phyloP scores from a whole-genome alignment of 2,329 filamentous ascomycete genomes.

The Apiospora koreana region DNA sequence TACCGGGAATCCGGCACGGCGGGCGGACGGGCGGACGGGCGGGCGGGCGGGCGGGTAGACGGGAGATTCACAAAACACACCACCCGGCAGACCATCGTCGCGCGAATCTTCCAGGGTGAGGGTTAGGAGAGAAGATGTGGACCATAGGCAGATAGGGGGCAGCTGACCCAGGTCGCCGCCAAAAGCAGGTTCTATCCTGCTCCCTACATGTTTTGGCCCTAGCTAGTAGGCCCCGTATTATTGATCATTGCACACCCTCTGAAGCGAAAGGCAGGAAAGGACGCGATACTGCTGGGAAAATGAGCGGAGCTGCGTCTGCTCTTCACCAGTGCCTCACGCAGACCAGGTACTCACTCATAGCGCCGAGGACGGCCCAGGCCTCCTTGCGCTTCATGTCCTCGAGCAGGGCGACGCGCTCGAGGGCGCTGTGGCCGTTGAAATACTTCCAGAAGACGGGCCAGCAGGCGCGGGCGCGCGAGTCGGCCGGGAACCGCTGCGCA shows the following conservation, averaged over 20 bases:
- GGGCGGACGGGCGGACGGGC: neutral
- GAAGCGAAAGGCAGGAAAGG: neutral
- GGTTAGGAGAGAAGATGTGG: neutral
- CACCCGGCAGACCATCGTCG: neutral
- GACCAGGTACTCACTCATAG: constrained; percentile 69
- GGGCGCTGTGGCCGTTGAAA: constrained; percentile 80
- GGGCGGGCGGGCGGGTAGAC: neutral
- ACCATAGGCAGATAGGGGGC: neutral
- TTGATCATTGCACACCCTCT: neutral
- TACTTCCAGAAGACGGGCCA: constrained; percentile 81
- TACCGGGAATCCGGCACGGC: neutral
- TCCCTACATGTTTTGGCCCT: neutral
- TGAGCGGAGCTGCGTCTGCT: neutral
- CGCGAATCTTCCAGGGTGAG: neutral
- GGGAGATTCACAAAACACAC: neutral
- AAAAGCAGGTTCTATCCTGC: neutral
- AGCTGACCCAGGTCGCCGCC: neutral
- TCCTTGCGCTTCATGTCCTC: constrained; percentile 87
- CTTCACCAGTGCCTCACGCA: constrained; percentile 69
- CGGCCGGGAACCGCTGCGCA: constrained; percentile 45
- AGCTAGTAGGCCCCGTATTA: neutral
- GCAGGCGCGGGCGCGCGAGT: constrained; percentile 60
- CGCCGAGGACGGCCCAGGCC: constrained; percentile 65
- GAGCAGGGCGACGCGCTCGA: constrained; percentile 84
- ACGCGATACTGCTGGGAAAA: neutral